Evolutionary conservation across 1,284 basidiomycete species (phyloP).

Genomic region (Mycena sp.): DNA sequence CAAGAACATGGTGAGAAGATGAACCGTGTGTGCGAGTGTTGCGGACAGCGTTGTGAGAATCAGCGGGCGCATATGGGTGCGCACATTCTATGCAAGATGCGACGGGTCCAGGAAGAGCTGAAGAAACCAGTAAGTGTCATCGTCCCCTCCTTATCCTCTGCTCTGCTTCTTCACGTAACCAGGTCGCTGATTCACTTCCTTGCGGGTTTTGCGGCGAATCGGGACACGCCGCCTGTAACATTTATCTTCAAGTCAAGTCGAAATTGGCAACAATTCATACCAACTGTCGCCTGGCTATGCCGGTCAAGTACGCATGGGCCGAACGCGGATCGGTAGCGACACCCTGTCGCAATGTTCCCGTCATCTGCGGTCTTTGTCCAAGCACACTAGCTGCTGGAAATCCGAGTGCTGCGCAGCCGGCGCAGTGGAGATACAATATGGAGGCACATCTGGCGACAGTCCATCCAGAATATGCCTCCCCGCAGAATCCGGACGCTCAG

Average conservation of each 20-base stretch:
- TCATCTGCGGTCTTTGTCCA: conserved; percentile 7
- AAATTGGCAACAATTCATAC: not conserved
- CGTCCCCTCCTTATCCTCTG: not conserved
- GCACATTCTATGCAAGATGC: not conserved
- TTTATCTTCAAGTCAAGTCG: not conserved
- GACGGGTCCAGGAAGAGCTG: not conserved
- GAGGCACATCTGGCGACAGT: not conserved
- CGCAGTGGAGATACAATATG: conserved; percentile 9
- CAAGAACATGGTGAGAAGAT: not conserved
- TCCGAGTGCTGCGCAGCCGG: not conserved
- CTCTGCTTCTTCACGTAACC: not conserved
- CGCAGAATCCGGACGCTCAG: not conserved
- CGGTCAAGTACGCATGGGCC: not conserved
- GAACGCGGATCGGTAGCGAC: not conserved
- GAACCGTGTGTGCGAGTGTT: not conserved
- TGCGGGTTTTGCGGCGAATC: conserved; percentile 5
- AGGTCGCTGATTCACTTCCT: not conserved
- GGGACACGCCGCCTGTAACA: not conserved
- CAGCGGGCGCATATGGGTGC: not conserved
- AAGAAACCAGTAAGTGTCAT: not conserved
- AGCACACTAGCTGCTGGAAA: not conserved
- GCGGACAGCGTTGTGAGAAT: not conserved
- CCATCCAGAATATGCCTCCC: conserved; percentile 9
- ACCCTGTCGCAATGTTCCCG: conserved; percentile 11
- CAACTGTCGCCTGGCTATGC: not conserved